Evolutionary conservation across 2,329 filamentous ascomycete genomes (phyloP), one percentile per base, ranked within the genome.

Genomic region (Cladosporium sp.): DNA sequence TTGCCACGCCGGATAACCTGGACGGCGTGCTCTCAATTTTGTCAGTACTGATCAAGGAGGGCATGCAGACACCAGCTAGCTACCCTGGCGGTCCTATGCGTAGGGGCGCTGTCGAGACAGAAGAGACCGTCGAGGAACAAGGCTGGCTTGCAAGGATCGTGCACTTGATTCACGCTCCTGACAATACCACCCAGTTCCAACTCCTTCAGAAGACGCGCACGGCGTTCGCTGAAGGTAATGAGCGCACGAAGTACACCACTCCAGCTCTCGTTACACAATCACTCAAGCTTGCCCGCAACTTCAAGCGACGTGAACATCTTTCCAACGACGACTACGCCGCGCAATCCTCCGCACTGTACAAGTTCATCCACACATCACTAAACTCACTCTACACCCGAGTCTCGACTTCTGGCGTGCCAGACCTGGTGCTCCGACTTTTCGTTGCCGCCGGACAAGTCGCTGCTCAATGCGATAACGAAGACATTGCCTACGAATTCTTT

Each of bases 61-160:
- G 94, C 14, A 89, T 91, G 16, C 93, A 96, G 73, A 77, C 81
- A 63, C 88, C 91, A n/a, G 86, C 88, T 56, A 92, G 92, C 32
- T 97, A 97, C 72, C 89, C 93, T 0, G 91, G 92, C 3, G 88
- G 90, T 46, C 87, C 90, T 6, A 80, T 83, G 16, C 91, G 94
- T 74, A 85, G 92, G 68, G 88, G 92, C 67, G 86, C 87, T 23
- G 82, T 86, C 56, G 96, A 99, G 81, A 98, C 95, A 0, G 95
- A 99, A 68, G 96, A 99, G 81, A 98, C 94, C 0, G 88, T 98
- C 74, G 94, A 99, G 79, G 95, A 99, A 80, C 95, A 99, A 82
- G 95, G 95, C 60, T 97, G 93, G 93, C 84, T 99, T 63, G 95
- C 95, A 39, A 87, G 95, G 71, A 89, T 99, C 74, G 88, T 97